Base-by-base conservation (phyloP, 495 filamentous ascomycete species). In the Lasiosphaeria miniovina region DNA sequence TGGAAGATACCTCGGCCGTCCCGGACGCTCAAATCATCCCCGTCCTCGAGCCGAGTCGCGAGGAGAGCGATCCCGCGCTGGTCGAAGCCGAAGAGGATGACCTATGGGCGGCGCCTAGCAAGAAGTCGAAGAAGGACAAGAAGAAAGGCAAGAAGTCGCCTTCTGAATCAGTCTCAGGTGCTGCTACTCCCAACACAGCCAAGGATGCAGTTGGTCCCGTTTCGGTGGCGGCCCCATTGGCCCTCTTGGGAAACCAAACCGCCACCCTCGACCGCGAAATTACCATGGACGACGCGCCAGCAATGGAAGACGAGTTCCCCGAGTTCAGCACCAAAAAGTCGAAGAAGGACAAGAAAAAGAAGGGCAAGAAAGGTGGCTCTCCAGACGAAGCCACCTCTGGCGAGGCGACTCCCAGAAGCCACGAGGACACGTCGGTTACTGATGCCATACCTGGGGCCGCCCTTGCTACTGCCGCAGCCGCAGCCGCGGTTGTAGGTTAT, bases 331-430 rank as follows among this genome's bases (percentile, higher is more conserved):
- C 51, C 17, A 74, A 71, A 36, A 68, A 69, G 54, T 54, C 65
- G 4, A 74, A 74, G 60, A 71, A 76, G 54, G 70, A 75, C 61
- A 71, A 75, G 58, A 74, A 72, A 55, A 65, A 71, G 61, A 65
- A 59, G 36, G 54, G 38, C 35, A 60, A 62, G 41, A 65, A 70
- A 53, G 32, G 57, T 2, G 66, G 67, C 36, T 60, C 34, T 10
- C 24, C 24, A 2, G 24, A 24, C 24, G 60, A 66, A 55, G 49
- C 60, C 58, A 52, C 49, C 33, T 66, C 68, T 48, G 61, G 31
- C 10, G 49, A 9, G 31, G 62, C 62, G 55, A 73, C 54, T 14
- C 62, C 59, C 41, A 69, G 6, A 34, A 31, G 10, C 14, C 33
- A 8, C 24, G 49, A 40, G 5, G 49, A 49, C 4, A 40, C 55